Base-by-base conservation (phyloP, 1,139 yeast genomes). In the Candida labiduridarum region DNA sequence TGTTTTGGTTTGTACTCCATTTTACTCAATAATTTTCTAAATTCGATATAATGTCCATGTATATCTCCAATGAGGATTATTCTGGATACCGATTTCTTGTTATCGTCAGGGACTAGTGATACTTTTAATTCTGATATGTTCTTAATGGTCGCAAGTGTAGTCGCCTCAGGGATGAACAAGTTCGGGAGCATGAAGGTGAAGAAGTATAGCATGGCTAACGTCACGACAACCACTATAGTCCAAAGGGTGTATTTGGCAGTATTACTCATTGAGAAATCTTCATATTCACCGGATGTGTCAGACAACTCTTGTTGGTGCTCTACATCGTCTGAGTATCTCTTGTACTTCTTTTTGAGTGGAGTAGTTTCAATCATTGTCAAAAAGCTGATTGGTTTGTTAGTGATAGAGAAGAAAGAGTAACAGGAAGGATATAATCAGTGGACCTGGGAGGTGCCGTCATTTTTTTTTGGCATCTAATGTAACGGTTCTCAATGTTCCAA, bases 61-160 rank as follows among this genome's bases (percentile, higher is more conserved):
- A 92, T 82, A 65, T 92, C 98, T 50, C 98, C 98, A 33, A 92
- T 76, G 50, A 91, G 64, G 14, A 92, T 75, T 31, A 87, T 62
- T 56, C 94, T 72, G 22, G 72, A 71, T 11, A 67, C 68, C 41
- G 39, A n/a, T 43, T 27, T 36, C 30, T 46, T 45, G n/a, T 19
- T 30, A 22, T 30, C 12, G 9, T 40, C 35, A 1, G 49, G 45
- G 30, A 31, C 19, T 52, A 74, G 63, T 4, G 55, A 48, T 5
- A 66, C 66, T 6, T 59, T 54, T 45, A 71, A 51, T 4, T 64
- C 63, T 2, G 61, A 51, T n/a, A 76, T 60, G 50, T 66, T 62
- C 1, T 54, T 49, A 18, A 76, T 65, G 0, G 65, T 69, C 0
- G 57, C 52, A 38, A 76, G 63, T 4, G 59, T 61, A 7, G 59